A percentile compares a stretch with the other conserved stretches of the same genome.
phyloP scores from a whole-genome alignment of 768 basidiomycete genomes.

The Trametes cubensis region DNA sequence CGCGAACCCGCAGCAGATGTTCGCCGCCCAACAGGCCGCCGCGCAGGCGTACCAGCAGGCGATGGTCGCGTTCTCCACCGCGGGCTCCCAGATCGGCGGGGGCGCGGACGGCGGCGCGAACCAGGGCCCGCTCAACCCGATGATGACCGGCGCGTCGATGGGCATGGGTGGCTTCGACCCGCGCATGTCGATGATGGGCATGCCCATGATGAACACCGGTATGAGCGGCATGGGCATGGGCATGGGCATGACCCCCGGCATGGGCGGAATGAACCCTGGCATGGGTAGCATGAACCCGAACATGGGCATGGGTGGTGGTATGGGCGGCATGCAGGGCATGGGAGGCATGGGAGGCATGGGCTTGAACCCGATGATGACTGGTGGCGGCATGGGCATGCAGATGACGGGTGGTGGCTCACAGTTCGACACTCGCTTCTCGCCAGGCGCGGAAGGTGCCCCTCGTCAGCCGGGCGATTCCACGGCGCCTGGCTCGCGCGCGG shows the following conservation, averaged over 20 bases:
- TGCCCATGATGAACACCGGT: constrained; percentile 65
- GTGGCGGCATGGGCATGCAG: constrained; percentile 22
- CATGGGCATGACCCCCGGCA: constrained; percentile 41
- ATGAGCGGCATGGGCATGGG: constrained; percentile 59
- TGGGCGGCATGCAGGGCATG: constrained; percentile 23
- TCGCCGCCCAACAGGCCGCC: constrained; percentile 83
- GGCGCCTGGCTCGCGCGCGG: constrained; percentile 11
- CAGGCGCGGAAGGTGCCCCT: constrained; percentile 27
- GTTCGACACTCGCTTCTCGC: constrained; percentile 62
- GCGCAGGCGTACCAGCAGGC: constrained; percentile 88
- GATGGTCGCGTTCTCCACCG: constrained; percentile 78
- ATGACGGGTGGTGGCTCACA: constrained; percentile 60
- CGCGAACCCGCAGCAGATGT: constrained; percentile 73
- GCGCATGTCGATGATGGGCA: constrained; percentile 81
- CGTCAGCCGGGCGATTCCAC: constrained; percentile 15
- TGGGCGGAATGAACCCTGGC: constrained; percentile 20
- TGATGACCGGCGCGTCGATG: constrained; percentile 60
- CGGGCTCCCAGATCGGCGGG: constrained; percentile 74
- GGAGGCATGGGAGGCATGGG: constrained; percentile 18
- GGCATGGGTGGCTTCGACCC: constrained; percentile 56
- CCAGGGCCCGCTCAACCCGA: constrained; percentile 48
- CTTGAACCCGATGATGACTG: constrained; percentile 1
- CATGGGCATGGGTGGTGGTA: constrained; percentile 22
- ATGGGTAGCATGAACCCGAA: constrained; percentile 22
- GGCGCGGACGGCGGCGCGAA: constrained; percentile 45